Evolutionary conservation across 306 rosid species (phyloP).

Genomic region (Lithocarpus polystachyus): DNA sequence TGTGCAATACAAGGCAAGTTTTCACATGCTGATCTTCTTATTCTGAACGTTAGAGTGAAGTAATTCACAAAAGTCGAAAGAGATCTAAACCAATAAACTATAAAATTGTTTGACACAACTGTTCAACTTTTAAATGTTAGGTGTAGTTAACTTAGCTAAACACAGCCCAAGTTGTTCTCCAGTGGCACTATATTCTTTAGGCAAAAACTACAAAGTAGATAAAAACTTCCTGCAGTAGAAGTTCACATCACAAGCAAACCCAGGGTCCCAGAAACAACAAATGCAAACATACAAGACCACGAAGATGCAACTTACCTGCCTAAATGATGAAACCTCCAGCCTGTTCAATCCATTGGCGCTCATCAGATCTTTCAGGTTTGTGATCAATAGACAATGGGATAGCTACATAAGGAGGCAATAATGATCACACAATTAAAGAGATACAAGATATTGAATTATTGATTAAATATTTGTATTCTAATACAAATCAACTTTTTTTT

Average conservation of each 20-base stretch:
- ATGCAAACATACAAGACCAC: background rate
- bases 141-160: background rate
- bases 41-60: background rate
- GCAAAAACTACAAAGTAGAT: background rate
- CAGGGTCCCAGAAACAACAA: background rate
- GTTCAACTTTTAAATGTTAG: background rate
- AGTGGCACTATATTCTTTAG: background rate
- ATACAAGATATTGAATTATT: background rate
- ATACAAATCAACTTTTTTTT: no score
- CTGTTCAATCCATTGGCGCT: slow-evolving; percentile 75
- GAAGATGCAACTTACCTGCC: slow-evolving; percentile 59
- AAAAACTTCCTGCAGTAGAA: background rate
- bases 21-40: background rate
- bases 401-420: slow-evolving; percentile 43
- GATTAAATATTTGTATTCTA: background rate
- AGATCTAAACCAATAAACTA: background rate
- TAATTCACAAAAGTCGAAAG: background rate
- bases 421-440: background rate
- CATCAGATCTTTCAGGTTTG: slow-evolving; percentile 90
- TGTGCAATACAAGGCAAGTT: no score
- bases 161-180: background rate
- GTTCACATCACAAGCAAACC: background rate
- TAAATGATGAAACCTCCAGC: slow-evolving; percentile 89
- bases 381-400: slow-evolving; percentile 79
- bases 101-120: background rate